Conservation (phyloP, 257 asterid species). For the Solanum peruvianum region DNA sequence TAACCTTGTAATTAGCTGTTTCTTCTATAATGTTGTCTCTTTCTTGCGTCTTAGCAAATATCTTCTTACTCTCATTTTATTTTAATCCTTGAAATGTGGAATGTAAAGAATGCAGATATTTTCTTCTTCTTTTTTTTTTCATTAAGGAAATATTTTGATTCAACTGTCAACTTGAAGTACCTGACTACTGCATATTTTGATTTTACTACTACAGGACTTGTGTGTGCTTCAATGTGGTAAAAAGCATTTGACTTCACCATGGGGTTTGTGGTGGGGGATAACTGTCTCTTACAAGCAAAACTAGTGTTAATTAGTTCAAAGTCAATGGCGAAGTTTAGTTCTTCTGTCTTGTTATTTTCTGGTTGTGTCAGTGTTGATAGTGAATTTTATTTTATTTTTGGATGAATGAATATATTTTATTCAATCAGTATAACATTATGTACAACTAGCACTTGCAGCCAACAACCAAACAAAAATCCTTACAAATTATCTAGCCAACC, state of each 20-base stretch:
- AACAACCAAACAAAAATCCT: neutral
- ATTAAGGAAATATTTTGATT: neutral
- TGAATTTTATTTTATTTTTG: neutral
- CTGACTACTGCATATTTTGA: neutral
- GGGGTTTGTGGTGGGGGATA: neutral
- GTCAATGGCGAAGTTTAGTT: neutral
- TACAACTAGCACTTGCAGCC: neutral
- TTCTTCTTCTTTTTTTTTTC: neutral
- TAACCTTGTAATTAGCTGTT: neutral
- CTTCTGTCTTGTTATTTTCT: neutral
- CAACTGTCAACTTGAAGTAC: neutral
- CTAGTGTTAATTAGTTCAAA: neutral
- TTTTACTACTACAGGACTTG: neutral
- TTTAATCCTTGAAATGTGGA: neutral
- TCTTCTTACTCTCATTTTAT: neutral
- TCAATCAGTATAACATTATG: neutral
- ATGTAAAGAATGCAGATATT: neutral
- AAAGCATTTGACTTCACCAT: neutral
- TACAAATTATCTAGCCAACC: neutral
- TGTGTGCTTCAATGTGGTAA: neutral
- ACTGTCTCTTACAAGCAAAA: neutral
- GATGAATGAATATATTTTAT: neutral
- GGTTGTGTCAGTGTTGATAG: neutral
- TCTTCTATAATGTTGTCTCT: neutral
- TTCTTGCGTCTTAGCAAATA: neutral